These are phyloP conservation scores for Papiliotrema nemorosa DNA, from an alignment of 1,284 basidiomycete genomes.

Conservation along the genomic window DNA sequence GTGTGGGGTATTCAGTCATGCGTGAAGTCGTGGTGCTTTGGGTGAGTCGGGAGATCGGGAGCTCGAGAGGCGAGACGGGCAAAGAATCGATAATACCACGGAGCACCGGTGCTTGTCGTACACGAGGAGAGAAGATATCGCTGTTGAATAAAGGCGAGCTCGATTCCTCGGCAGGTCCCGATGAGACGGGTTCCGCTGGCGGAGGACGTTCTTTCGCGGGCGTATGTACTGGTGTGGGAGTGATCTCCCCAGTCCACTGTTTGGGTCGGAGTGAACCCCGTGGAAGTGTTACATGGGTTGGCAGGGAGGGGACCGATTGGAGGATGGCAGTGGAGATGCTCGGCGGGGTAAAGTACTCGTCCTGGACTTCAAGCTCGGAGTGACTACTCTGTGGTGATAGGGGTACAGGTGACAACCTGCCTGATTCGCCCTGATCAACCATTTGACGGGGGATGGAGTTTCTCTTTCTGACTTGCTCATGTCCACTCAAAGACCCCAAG, in stretches of 20 bases:
- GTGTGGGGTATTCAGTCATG: neutral
- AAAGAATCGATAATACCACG: slow-evolving; percentile 8
- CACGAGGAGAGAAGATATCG: slow-evolving; percentile 19
- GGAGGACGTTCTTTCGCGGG: slow-evolving; percentile 3
- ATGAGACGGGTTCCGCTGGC: neutral
- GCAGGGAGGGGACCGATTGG: neutral
- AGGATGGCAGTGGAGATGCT: slow-evolving; percentile 5
- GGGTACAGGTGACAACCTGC: neutral
- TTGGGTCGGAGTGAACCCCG: neutral
- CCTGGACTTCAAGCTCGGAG: neutral
- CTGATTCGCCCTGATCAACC: neutral
- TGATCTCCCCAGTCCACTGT: neutral
- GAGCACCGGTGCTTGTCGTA: slow-evolving; percentile 9
- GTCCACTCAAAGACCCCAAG: neutral
- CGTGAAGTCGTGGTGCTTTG: neutral
- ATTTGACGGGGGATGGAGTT: neutral
- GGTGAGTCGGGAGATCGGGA: slow-evolving; percentile 3
- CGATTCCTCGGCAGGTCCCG: neutral
- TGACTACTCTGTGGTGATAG: neutral
- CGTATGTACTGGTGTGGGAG: neutral
- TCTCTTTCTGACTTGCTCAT: neutral
- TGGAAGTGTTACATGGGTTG: neutral
- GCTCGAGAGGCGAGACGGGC: slow-evolving; percentile 17
- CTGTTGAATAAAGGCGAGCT: slow-evolving; percentile 5
- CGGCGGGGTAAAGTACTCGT: slow-evolving; percentile 16